phyloP scores from a whole-genome alignment of 2,329 filamentous ascomycete species.

The Mollisia scopiformis region DNA sequence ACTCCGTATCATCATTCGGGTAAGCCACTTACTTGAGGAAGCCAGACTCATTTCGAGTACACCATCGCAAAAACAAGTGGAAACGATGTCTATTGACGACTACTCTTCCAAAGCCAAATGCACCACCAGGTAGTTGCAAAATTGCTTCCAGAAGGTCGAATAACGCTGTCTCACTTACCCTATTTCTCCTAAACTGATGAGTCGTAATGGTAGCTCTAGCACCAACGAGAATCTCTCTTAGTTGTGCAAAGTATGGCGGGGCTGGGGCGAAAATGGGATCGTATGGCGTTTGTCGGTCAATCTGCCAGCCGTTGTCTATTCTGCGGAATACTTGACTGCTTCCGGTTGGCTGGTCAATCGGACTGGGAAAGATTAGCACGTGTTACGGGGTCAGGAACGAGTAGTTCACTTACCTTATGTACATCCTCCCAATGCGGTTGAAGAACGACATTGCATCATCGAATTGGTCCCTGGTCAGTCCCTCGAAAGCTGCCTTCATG shows the following conservation, averaged over 20 bases:
- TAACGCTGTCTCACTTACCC: too few species aligned
- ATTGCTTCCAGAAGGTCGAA: not conserved
- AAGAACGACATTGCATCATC: not conserved
- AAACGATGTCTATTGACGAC: not conserved
- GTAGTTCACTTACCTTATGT: not conserved
- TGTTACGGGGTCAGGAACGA: not conserved
- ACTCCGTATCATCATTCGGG: not conserved
- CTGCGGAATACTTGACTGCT: not conserved
- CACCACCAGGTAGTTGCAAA: not conserved
- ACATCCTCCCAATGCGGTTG: not conserved
- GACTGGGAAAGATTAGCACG: not conserved
- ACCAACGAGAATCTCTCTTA: not conserved
- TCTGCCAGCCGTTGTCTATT: constrained; percentile 2
- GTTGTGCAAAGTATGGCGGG: not conserved
- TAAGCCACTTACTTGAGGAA: not conserved
- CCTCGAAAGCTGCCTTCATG: not conserved
- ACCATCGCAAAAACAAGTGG: not conserved
- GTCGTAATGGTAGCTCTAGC: too few species aligned
- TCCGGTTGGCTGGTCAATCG: not conserved
- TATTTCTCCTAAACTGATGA: too few species aligned
- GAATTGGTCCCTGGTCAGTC: not conserved
- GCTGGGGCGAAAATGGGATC: not conserved
- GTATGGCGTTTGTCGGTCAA: not conserved
- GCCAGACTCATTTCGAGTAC: not conserved
- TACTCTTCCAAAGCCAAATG: not conserved